Evolutionary conservation across 352 stramenopile genomes (phyloP), one percentile per base, ranked within the genome.

Genomic region (Elongisporangium prolatum): DNA sequence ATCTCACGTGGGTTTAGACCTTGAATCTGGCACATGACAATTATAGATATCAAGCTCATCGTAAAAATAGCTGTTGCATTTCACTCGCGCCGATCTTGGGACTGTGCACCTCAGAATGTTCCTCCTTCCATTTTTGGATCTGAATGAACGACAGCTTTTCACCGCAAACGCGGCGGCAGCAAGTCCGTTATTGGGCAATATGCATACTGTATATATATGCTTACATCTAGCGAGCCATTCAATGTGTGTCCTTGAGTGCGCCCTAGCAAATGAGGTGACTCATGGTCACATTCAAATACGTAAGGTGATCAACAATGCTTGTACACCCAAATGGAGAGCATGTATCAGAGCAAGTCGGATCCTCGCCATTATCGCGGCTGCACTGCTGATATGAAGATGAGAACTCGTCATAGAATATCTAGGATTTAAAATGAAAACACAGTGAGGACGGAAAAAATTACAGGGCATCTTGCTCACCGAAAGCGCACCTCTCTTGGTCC

Each of bases 251-350:
- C n/a, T n/a, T n/a, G n/a, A n/a, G n/a, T n/a, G n/a, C n/a, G n/a
- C n/a, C 9, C 70, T 75, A 94, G 70, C 85, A 94, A 40, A 91
- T 81, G 56, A 94, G 72, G 65, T 94, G 85, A 65, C 85, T 92
- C 82, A 94, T 91, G 14, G 85, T 90, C 54, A 94, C 85, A 68
- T 94, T 94, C 55, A 94, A 67, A 69, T 94, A 94, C 55, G 78
- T 91, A 53, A 94, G 74, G 56, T 94, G 85, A 66, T 94, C 85
- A 11, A 91, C 77, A 51, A 94, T 81, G 59, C 85, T 94, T 4
- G 80, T 91, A 66, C 83, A 91, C 7, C 80, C 72, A 34, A 89
- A 89, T 0, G 79, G 77, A 8, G 79, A 87, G 69, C 83, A 92
- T n/a, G 67, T 61, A 53, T 92, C 67, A 21, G 81, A 89, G 61